Evolutionary conservation across 257 asterid genomes (phyloP).

Genomic region (Nicotiana undulata): DNA sequence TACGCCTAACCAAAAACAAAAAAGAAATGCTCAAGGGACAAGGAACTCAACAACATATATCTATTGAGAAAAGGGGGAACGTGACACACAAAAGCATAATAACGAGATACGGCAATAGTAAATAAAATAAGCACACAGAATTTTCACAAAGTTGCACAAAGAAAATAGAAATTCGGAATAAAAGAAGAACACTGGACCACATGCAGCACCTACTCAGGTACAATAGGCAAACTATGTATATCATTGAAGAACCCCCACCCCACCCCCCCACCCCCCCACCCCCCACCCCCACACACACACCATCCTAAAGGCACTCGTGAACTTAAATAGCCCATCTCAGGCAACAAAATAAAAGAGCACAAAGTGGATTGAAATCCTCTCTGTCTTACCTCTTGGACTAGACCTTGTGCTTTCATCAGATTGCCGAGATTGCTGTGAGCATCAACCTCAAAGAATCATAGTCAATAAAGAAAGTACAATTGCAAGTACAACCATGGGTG

Average conservation of each 20-base stretch:
- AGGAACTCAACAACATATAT: background rate
- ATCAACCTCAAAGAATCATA: too few species aligned
- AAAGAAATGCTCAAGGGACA: background rate
- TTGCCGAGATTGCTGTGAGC: conserved; percentile 98
- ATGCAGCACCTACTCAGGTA: background rate
- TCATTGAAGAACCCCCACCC: too few species aligned
- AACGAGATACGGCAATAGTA: background rate
- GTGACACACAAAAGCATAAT: background rate
- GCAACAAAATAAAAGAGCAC: background rate
- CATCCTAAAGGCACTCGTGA: background rate
- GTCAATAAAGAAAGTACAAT: too few species aligned
- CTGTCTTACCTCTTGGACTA: conserved; percentile 67
- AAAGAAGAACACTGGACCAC: background rate
- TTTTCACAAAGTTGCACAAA: background rate
- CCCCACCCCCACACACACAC: background rate
- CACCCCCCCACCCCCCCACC: too few species aligned
- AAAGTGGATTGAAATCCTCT: background rate
- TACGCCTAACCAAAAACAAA: conserved; percentile 50
- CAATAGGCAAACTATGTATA: background rate
- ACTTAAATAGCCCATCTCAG: background rate
- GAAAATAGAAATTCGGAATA: too few species aligned
- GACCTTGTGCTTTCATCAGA: conserved; percentile 98
- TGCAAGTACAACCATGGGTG: too few species aligned
- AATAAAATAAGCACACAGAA: background rate
- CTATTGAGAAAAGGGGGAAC: background rate